Conservation (phyloP, 208 protist genomes). For the Herpetomonas muscarum region DNA sequence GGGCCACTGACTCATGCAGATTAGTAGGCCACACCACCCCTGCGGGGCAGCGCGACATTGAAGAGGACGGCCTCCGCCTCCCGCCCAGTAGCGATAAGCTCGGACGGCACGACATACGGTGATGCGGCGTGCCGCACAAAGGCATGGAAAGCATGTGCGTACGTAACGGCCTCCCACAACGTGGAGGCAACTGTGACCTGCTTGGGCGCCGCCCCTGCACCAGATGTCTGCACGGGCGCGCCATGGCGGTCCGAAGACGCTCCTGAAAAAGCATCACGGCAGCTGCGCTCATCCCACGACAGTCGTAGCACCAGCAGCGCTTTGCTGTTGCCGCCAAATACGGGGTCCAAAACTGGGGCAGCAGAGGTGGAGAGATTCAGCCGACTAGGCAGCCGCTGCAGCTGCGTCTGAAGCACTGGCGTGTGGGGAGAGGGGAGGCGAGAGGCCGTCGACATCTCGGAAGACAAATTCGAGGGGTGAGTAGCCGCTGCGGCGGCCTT, state of each 20-base stretch:
- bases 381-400: background rate
- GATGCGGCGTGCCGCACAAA: slow-evolving; percentile 36
- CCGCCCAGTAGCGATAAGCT: too few relatives aligned
- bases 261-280: too few relatives aligned
- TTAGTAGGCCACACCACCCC: background rate
- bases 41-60: too few relatives aligned
- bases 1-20: background rate
- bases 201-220: too few relatives aligned
- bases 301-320: slow-evolving; percentile 16
- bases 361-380: background rate
- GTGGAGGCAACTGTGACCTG: slow-evolving; percentile 2
- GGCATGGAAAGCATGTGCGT: slow-evolving; percentile 39
- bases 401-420: background rate
- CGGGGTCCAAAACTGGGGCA: slow-evolving; percentile 31
- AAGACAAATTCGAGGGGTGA: too few relatives aligned
- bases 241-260: too few relatives aligned
- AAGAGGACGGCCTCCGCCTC: too few relatives aligned
- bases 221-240: too few relatives aligned
- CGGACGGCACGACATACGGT: slow-evolving; percentile 38
- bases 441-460: too few relatives aligned
- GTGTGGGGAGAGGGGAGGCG: too few relatives aligned
- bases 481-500: too few relatives aligned
- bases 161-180: slow-evolving; percentile 21
- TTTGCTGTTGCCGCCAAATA: slow-evolving; percentile 67
- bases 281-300: too few relatives aligned